These are phyloP conservation scores for Russula lepida DNA, from an alignment of 768 basidiomycete genomes.

Conservation along the genomic window DNA sequence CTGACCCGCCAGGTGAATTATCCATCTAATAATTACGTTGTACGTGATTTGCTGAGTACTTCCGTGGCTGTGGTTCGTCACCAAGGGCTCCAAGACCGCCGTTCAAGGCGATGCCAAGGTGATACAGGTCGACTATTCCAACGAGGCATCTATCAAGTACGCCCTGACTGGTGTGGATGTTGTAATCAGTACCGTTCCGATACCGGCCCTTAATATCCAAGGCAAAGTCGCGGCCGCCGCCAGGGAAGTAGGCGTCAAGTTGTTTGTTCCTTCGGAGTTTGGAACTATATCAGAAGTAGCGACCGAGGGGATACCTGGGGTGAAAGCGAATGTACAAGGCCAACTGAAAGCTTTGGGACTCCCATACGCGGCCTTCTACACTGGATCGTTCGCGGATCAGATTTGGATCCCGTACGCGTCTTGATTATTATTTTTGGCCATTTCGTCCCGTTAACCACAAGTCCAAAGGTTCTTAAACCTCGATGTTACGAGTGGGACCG, in stretches of 20 bases:
- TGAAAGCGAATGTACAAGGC: neutral
- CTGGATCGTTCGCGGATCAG: slow-evolving; percentile 15
- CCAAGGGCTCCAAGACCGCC: slow-evolving; percentile 24
- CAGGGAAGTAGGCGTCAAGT: slow-evolving; percentile 9
- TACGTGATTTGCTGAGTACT: too few relatives aligned
- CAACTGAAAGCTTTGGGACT: slow-evolving; percentile 12
- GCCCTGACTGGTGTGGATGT: slow-evolving; percentile 10
- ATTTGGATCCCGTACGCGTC: slow-evolving; percentile 2
- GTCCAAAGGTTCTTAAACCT: neutral
- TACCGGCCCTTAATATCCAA: neutral
- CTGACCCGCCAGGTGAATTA: slow-evolving; percentile 15
- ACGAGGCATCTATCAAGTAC: slow-evolving; percentile 1
- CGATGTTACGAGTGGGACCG: slow-evolving; percentile 15
- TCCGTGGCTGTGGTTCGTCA: neutral
- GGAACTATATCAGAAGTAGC: slow-evolving; percentile 8
- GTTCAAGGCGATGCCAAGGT: slow-evolving; percentile 5
- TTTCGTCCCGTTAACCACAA: neutral
- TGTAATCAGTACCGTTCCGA: slow-evolving; percentile 11
- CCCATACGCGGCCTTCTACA: slow-evolving; percentile 19
- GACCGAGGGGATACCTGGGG: slow-evolving; percentile 3
- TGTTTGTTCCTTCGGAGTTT: slow-evolving; percentile 18
- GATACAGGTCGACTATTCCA: slow-evolving; percentile 11
- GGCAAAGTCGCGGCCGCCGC: slow-evolving; percentile 6
- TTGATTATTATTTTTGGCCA: neutral
- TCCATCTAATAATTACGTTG: neutral